Conservation (phyloP, 2,329 filamentous ascomycete genomes). For the Phialophora tarda region DNA sequence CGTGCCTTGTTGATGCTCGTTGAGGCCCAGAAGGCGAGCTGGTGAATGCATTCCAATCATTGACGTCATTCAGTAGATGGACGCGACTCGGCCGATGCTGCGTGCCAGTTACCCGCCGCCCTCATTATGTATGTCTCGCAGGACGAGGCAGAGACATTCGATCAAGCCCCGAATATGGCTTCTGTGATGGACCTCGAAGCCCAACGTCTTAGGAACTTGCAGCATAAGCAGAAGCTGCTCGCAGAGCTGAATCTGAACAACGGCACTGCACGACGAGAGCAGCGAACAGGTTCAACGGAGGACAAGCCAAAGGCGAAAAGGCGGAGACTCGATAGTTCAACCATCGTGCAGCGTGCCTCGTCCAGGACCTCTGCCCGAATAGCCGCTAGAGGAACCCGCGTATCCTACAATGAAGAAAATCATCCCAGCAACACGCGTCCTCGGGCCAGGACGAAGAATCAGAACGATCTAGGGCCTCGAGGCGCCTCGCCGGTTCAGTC, state of each 20-base stretch:
- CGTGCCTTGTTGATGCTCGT: background rate
- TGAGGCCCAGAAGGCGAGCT: background rate
- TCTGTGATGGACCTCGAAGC: constrained; percentile 50
- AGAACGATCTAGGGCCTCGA: background rate
- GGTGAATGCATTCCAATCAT: background rate
- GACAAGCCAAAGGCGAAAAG: constrained; percentile 46
- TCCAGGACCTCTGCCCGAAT: constrained; percentile 57
- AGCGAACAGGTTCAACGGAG: background rate
- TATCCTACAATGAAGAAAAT: constrained; percentile 44
- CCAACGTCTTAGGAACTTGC: constrained; percentile 56
- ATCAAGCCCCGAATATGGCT: constrained; percentile 1
- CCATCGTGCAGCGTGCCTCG: constrained; percentile 39
- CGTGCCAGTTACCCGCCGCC: background rate
- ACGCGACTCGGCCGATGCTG: background rate
- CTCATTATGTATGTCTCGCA: background rate
- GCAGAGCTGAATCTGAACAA: constrained; percentile 53
- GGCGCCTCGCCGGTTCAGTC: background rate
- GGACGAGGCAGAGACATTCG: background rate
- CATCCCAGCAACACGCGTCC: constrained; percentile 27
- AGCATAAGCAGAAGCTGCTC: constrained; percentile 56
- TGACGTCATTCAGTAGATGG: background rate
- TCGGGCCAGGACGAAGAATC: constrained; percentile 6
- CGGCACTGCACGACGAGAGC: background rate
- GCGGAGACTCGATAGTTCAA: constrained; percentile 44
- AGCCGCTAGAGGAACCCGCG: constrained; percentile 47